phyloP scores from a whole-genome alignment of 345 rosid genomes.

The Ricinus communis region DNA sequence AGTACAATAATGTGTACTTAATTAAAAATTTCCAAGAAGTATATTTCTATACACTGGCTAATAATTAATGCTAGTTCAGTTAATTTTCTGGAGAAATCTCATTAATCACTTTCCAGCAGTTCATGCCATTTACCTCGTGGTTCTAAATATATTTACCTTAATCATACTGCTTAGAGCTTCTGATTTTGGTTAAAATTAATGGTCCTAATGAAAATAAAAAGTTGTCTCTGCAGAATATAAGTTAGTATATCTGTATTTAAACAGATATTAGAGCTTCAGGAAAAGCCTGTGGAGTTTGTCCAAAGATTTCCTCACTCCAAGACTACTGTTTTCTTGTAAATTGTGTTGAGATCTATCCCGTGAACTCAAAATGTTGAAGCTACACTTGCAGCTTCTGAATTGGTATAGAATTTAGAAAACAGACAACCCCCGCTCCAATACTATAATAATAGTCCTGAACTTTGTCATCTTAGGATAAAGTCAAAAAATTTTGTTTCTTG shows the following conservation, averaged over 20 bases:
- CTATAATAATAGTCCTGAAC: not conserved
- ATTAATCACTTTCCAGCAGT: no score
- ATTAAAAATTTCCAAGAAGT: not conserved
- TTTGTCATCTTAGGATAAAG: constrained; percentile 1
- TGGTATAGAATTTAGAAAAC: not conserved
- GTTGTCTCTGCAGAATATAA: no score
- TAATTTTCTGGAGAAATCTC: no score
- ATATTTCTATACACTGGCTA: no score
- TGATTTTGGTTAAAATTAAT: not conserved
- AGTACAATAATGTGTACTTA: not conserved
- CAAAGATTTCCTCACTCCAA: not conserved
- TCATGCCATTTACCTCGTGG: no score
- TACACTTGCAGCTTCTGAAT: constrained; percentile 9
- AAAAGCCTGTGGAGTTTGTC: not conserved
- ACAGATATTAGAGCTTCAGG: not conserved
- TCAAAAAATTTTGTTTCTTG: not conserved
- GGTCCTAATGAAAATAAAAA: no score
- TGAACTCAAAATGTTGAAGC: constrained; percentile 29
- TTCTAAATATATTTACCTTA: no score
- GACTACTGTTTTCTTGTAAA: constrained; percentile 36
- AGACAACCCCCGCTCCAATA: not conserved
- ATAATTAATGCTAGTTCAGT: no score
- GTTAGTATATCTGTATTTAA: not conserved
- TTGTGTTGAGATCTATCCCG: constrained; percentile 37
- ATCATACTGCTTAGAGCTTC: no score